Conservation (phyloP, 2,329 filamentous ascomycete genomes). For the Alternaria incomplexa region DNA sequence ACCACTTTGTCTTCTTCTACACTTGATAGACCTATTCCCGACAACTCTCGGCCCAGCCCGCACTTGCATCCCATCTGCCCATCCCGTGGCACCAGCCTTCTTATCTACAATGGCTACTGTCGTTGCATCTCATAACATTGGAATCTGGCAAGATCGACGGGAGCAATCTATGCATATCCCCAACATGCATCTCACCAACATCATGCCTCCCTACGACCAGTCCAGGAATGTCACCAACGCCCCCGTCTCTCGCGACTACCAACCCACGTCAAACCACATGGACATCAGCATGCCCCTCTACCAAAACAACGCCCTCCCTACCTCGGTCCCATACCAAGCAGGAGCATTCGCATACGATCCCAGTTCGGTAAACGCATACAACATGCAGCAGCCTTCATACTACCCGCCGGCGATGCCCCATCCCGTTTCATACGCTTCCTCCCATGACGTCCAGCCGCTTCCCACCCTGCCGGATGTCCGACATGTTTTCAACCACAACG, state of each 20-base stretch:
- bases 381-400: constrained; percentile 41
- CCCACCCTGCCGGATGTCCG: constrained; percentile 38
- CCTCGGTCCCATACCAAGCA: constrained; percentile 45
- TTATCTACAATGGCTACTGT: constrained; percentile 45
- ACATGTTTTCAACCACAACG: constrained; percentile 41
- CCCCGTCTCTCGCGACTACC: constrained; percentile 36
- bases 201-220: constrained; percentile 40
- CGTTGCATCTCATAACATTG: constrained; percentile 44
- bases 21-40: constrained; percentile 28
- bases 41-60: constrained; percentile 32
- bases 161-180: constrained; percentile 38
- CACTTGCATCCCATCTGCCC: constrained; percentile 26
- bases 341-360: constrained; percentile 46
- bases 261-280: constrained; percentile 39
- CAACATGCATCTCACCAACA: constrained; percentile 38
- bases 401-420: constrained; percentile 36
- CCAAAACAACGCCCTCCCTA: constrained; percentile 32
- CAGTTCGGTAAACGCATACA: constrained; percentile 44
- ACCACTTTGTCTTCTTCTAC: constrained; percentile 23
- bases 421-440: constrained; percentile 33
- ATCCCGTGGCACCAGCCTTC: constrained; percentile 23
- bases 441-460: constrained; percentile 29
- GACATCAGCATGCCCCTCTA: constrained; percentile 48
- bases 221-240: constrained; percentile 33
- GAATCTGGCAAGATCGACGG: constrained; percentile 43